phyloP scores from a whole-genome alignment of 2,329 filamentous ascomycete species.

The Diaporthe sp. region DNA sequence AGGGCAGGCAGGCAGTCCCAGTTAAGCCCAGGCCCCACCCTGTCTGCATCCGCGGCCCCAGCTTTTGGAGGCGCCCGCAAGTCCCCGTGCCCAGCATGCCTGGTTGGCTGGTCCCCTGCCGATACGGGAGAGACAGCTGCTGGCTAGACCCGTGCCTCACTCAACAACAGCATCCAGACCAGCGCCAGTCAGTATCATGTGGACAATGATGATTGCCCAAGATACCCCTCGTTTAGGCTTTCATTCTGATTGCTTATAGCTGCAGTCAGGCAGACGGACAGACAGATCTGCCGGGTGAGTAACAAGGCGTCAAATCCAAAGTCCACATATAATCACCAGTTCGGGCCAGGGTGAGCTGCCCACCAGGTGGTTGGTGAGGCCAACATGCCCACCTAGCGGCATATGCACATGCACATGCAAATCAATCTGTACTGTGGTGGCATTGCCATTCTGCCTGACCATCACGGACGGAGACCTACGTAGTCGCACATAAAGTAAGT shows the following conservation, averaged over 20 bases:
- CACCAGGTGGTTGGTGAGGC: conserved; percentile 15
- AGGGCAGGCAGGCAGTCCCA: conserved; percentile 13
- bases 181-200: neutral
- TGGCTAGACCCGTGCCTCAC: conserved; percentile 2
- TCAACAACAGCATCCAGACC: neutral
- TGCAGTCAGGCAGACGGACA: neutral
- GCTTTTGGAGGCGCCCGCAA: conserved; percentile 14
- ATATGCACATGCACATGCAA: conserved; percentile 6
- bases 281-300: neutral
- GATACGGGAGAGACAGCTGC: conserved; percentile 1
- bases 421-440: neutral
- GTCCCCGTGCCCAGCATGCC: conserved; percentile 15
- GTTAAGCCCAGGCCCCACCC: conserved; percentile 10
- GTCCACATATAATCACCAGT: neutral
- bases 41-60: conserved; percentile 16
- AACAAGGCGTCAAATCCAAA: neutral
- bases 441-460: neutral
- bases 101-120: neutral
- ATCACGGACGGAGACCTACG: neutral
- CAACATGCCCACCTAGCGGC: conserved; percentile 5
- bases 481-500: neutral
- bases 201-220: neutral
- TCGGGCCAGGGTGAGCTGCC: neutral
- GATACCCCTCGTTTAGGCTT: neutral
- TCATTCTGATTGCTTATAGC: too few relatives aligned